Conservation (phyloP, 495 filamentous ascomycete species). For the Penicillium alfredii region DNA sequence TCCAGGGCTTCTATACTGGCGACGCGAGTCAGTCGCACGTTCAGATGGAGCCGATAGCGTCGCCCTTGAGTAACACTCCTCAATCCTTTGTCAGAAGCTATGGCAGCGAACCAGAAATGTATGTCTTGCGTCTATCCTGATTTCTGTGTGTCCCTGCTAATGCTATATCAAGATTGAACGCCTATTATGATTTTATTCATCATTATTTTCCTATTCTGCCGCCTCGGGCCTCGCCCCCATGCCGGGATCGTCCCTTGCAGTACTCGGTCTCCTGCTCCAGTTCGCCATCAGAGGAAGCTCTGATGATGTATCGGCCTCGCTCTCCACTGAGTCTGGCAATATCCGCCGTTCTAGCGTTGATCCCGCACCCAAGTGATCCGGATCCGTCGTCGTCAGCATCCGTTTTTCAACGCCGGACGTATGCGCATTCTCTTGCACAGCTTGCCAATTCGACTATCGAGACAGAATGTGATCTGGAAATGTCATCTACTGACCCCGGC, state of each 20-base stretch:
- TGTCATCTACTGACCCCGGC: slow-evolving; percentile 47
- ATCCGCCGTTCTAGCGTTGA: slow-evolving; percentile 49
- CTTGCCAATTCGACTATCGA: slow-evolving; percentile 49
- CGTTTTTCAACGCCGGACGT: slow-evolving; percentile 43
- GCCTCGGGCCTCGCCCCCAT: slow-evolving; percentile 38
- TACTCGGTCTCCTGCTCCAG: slow-evolving; percentile 36
- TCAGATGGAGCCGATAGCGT: slow-evolving; percentile 31
- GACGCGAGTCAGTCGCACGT: slow-evolving; percentile 21
- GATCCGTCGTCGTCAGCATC: slow-evolving; percentile 41
- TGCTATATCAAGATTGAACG: slow-evolving; percentile 42
- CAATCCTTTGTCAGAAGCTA: slow-evolving; percentile 36
- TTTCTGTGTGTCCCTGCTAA: slow-evolving; percentile 13
- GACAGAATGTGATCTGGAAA: slow-evolving; percentile 49
- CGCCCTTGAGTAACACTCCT: slow-evolving; percentile 20
- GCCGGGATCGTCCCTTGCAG: slow-evolving; percentile 41
- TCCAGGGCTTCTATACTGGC: slow-evolving; percentile 30
- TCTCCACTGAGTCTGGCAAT: slow-evolving; percentile 51
- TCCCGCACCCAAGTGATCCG: slow-evolving; percentile 48
- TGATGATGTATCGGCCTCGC: slow-evolving; percentile 39
- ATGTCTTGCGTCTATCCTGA: slow-evolving; percentile 6
- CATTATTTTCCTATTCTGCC: slow-evolving; percentile 54
- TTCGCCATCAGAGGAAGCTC: slow-evolving; percentile 37
- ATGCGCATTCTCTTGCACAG: slow-evolving; percentile 51
- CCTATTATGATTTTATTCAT: slow-evolving; percentile 57
- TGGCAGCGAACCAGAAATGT: slow-evolving; percentile 40